Evolutionary conservation across 2,329 filamentous ascomycete species (phyloP), one percentile per base, ranked within the genome.

Genomic region (Dactylellina leptospora): DNA sequence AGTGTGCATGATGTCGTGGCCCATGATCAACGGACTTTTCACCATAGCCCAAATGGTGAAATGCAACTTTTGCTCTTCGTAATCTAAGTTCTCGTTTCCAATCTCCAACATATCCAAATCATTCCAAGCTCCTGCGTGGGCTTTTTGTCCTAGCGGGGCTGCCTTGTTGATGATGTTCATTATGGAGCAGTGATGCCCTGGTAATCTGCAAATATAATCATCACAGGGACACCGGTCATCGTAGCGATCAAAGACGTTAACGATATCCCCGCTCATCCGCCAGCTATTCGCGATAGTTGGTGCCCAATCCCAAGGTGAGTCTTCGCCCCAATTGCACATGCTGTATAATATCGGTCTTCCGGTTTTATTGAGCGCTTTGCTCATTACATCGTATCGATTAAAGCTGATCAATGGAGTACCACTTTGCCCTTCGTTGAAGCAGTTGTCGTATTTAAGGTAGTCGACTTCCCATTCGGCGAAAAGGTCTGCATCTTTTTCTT

Each of bases 381-480:
- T 80, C 85, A 87, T 86, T n/a, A 74, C 66, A 3, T 76, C 76
- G 77, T 82, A 87, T 4, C 84, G 81, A n/a, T 80, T 75, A 4
- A 80, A 83, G 2, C 81, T 81, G 33, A 83, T 76, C 66, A 81
- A 78, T 0, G 81, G 79, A 1, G 80, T 83, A 10, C 84, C 83
- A 16, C 81, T 82, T 61, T 84, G 81, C 5, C 84, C 84, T 70
- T 82, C 79, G 73, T 85, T 85, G 76, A 81, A 85, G 78, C 84
- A 86, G 75, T 86, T 86, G 77, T 86, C 84, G 74, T 85, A 85
- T 76, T 85, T 84, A 20, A 84, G 76, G 74, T 84, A 84, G 76
- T 83, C 82, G 28, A 85, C 82, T 0, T 82, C 84, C 82, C 83
- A 84, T 13, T 77, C 78, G 0, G 84, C 84, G 76, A 82, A 86